Evolutionary conservation across 495 filamentous ascomycete genomes (phyloP), one percentile per base, ranked within the genome.

Genomic region (Corynascus novoguineensis): DNA sequence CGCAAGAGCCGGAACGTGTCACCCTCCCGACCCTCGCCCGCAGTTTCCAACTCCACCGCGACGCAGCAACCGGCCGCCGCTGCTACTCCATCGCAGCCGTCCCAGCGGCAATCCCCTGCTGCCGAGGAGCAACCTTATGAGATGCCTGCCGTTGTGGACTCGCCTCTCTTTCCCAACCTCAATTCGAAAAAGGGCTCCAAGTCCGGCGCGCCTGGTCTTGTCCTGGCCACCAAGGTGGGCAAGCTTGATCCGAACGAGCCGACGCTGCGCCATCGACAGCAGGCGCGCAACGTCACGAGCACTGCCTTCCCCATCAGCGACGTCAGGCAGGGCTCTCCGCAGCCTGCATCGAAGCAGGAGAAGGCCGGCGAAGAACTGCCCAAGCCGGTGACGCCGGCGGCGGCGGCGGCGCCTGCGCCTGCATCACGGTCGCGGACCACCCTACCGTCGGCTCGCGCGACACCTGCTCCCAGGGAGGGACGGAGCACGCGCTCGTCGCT

Each of bases 1-100:
- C 61, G 63, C 52, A 75, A 72, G 60, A 66, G 64, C 65, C 64
- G 68, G 51, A 73, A 71, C 38, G 70, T 70, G 52, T 64, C 69
- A 59, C 57, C 66, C 60, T 57, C 71, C 51, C 57, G 57, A 60
- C 31, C 37, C 19, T 44, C 60, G 5, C 22, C 63, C 54, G 34
- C 67, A 58, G 51, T 60, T 21, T 52, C 72, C 53, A 40, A 55
- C 58, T 57, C 44, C 64, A 25, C 48, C 11, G 52, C 37, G 50
- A 24, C 40, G 17, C 37, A 55, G 31, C 41, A 34, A 55, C 41
- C 50, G 17, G 50, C 63, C 14, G 35, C 49, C 19, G 38, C 44
- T 28, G 48, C 48, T 24, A 19, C 28, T 48, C 47, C 52, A 24
- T 55, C 56, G 12, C 54, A 34, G 27, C 50, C 48, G 15, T 52